Evolutionary conservation across 495 filamentous ascomycete species (phyloP), one percentile per base, ranked within the genome.

Genomic region (Penicillium longicatenatum): DNA sequence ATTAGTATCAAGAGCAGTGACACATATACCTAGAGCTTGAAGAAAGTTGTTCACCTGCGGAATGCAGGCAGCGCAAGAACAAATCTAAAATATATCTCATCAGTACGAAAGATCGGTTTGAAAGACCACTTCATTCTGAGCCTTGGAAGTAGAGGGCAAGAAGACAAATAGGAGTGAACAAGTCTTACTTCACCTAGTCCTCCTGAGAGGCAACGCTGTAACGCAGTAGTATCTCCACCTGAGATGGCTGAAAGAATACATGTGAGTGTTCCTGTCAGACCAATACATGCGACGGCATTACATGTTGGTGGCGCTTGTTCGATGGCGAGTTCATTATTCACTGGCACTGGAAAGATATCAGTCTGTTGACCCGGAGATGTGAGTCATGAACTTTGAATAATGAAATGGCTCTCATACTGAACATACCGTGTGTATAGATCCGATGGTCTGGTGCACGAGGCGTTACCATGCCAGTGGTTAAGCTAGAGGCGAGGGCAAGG

Each of bases 21-120:
- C 54, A n/a, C 67, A 70, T 16, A 70, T 12, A 7, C 67, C 64
- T 4, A 69, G 50, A 17, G 61, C 46, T 39, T 46, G 47, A 14
- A 70, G 46, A n/a, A 67, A 30, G 29, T 54, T 61, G 9, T 26
- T 43, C 3, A 65, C n/a, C 0, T 11, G 4, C 1, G 67, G 59
- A n/a, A 67, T 30, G 24, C 67, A 70, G 24, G 62, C 64, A 9
- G 58, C 59, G 43, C 64, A 70, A 6, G 59, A 57, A 35, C 67
- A 70, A 6, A 70, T 61, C 67, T 70, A 52, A 6, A 26, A 44
- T 5, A 19, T 2, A 30, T 9, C 5, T 12, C 16, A 30, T 29
- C 22, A 48, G 45, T 48, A 22, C 12, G 8, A n/a, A 4, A n/a
- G 3, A 29, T 21, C 11, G 14, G 4, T 26, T 26, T 0, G 3